Conservation (phyloP, 2,329 filamentous ascomycete genomes). For the Epichloe bromicola region DNA sequence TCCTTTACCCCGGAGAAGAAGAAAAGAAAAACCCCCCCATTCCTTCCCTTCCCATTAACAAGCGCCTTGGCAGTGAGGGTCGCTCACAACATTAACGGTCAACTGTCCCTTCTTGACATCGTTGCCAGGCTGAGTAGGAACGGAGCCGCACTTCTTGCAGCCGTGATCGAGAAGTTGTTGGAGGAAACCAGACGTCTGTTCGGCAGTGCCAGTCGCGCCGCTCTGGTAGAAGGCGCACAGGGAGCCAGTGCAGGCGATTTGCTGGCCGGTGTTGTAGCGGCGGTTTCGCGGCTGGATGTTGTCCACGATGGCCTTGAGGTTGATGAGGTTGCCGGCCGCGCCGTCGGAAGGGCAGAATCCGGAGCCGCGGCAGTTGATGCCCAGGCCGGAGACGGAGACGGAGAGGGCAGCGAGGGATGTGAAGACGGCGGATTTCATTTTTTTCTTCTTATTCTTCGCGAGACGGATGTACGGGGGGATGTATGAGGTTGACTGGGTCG, state of each 20-base stretch:
- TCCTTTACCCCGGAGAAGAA: too few species aligned
- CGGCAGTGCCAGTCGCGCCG: conserved; percentile 7
- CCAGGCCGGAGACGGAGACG: conserved; percentile 4
- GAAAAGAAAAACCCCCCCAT: too few species aligned
- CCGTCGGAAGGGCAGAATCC: conserved; percentile 7
- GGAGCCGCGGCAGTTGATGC: conserved; percentile 11
- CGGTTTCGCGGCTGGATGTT: conserved; percentile 5
- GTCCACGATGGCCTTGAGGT: conserved; percentile 6
- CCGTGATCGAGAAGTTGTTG: conserved; percentile 7
- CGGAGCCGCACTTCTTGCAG: conserved; percentile 9
- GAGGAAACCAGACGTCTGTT: conserved; percentile 6
- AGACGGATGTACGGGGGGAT: too few species aligned
- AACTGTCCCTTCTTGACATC: conserved; percentile 9
- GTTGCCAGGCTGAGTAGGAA: conserved; percentile 9
- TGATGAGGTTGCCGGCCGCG: conserved; percentile 6
- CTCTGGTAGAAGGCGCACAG: conserved; percentile 10
- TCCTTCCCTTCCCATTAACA: conserved; percentile 1
- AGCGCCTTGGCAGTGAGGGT: conserved; percentile 8
- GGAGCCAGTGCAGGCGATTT: conserved; percentile 8
- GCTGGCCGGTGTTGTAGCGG: conserved; percentile 7
- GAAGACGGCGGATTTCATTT: background rate
- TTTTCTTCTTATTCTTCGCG: background rate
- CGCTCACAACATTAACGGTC: conserved; percentile 9
- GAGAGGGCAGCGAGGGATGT: conserved; percentile 4
- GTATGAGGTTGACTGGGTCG: too few species aligned